Evolutionary conservation across 305 asterid genomes (phyloP), one percentile per base, ranked within the genome.

Genomic region (Fraxinus paxiana): DNA sequence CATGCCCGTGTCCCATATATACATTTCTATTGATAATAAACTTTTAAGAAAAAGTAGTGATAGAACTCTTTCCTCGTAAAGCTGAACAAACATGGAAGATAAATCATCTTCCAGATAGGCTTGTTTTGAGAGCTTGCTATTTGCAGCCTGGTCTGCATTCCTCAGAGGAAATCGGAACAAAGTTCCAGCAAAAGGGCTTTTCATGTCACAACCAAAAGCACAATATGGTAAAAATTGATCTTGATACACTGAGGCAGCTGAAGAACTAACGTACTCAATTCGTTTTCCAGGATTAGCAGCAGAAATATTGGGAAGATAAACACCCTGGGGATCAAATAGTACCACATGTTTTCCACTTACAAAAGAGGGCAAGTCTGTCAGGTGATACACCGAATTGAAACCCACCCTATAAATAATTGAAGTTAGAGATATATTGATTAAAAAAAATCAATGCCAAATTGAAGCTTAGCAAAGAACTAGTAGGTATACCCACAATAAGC

Each of bases 151-250:
- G 77, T 90, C 90, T 80, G 88, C 88, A 88, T 90, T 90, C 91
- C 99, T 95, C 92, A 95, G 86, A 85, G 99, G 99, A 86, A 94
- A 95, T 85, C 98, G 99, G 87, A 95, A 95, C 88, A 95, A 88
- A 88, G 98, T 95, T 90, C 99, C 99, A 78, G 69, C 79, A 90
- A 92, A 90, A 86, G 98, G 90, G 88, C 82, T 88, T 89, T 81
- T 87, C 99, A 95, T 93, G 91, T 95, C 97, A 86, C 99, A 95
- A 69, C 97, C 97, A 87, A 94, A 95, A 85, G 94, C 97, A 88
- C 97, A 92, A 88, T 94, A 94, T 77, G 99, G 99, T 87, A 76
- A 84, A 87, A 95, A 92, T 86, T 95, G 99, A 88, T 95, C 98
- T 85, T 85, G 83, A 86, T 90, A 95, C 85, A 87, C 79, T 77